Percentiles rank a stretch among this genome's conserved stretches.
Evolutionary conservation across 1,139 yeast genomes (phyloP).

Genomic region (Schizosaccharomyces versatilis): DNA sequence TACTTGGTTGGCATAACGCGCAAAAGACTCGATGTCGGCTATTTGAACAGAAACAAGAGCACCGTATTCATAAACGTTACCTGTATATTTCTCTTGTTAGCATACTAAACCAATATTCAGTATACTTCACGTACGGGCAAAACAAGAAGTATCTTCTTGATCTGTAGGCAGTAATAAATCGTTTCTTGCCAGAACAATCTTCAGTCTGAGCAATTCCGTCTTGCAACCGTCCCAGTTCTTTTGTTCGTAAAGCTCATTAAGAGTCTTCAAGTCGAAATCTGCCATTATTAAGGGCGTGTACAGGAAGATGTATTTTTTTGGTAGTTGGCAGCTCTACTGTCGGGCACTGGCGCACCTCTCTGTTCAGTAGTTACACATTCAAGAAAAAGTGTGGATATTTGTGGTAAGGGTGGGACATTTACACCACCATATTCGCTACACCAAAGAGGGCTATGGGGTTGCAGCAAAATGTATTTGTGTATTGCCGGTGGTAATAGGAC

Average conservation of each 20-base stretch:
- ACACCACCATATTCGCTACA: no score
- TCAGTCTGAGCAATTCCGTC: not conserved
- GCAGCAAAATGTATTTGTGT: no score
- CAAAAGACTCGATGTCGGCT: not conserved
- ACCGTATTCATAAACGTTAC: slow-evolving; percentile 2
- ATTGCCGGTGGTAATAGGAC: no score
- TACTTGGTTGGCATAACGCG: slow-evolving; percentile 1
- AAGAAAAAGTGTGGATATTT: no score
- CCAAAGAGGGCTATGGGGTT: no score
- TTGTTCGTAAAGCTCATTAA: not conserved
- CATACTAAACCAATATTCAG: not conserved
- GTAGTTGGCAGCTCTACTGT: no score
- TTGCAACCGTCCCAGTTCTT: not conserved
- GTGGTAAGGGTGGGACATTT: no score
- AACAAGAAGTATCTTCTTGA: not conserved
- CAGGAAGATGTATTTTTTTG: no score
- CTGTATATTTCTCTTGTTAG: not conserved
- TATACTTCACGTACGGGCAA: not conserved
- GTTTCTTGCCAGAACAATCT: not conserved
- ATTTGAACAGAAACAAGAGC: not conserved
- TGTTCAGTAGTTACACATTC: no score
- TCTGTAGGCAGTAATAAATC: not conserved
- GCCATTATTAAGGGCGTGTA: not conserved
- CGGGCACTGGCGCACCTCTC: no score
- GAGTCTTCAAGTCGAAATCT: not conserved